A percentile compares a stretch with the other conserved stretches of the same genome.
Evolutionary conservation across 2,329 filamentous ascomycete genomes (phyloP).

Genomic region (Trichophyton mentagrophytes): DNA sequence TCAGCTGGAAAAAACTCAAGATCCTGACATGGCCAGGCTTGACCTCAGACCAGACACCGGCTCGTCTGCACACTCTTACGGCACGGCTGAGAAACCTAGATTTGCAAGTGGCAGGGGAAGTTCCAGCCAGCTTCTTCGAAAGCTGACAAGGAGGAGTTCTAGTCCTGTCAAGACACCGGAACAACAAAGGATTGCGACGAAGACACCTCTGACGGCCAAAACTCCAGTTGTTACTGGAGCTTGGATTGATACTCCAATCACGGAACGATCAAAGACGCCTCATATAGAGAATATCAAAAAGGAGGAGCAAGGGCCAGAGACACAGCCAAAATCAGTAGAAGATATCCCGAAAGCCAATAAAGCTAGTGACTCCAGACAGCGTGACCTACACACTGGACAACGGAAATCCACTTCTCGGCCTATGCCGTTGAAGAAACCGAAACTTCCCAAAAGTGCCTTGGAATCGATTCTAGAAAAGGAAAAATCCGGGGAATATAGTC

Average conservation of each 20-base stretch:
- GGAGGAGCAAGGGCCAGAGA: neutral
- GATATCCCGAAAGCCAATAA: conserved; percentile 1
- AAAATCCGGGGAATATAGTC: conserved; percentile 26
- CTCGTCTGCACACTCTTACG: conserved; percentile 25
- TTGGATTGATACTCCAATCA: conserved; percentile 37
- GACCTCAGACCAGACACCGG: conserved; percentile 29
- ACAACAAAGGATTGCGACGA: conserved; percentile 20
- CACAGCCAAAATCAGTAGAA: conserved; percentile 1
- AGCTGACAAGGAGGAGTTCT: conserved; percentile 28
- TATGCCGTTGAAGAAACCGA: conserved; percentile 22
- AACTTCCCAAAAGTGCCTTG: conserved; percentile 31
- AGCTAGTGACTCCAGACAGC: neutral
- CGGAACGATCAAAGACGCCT: conserved; percentile 19
- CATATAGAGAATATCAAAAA: conserved; percentile 13
- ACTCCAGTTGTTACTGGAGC: conserved; percentile 35
- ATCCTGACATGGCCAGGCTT: conserved; percentile 12
- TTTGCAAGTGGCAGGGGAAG: conserved; percentile 18
- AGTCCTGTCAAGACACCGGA: conserved; percentile 25
- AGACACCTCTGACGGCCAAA: conserved; percentile 27
- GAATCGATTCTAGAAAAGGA: conserved; percentile 31
- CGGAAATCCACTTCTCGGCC: conserved; percentile 13
- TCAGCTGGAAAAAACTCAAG: neutral
- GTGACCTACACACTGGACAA: neutral
- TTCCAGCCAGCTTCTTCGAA: conserved; percentile 32
- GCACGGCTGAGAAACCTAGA: conserved; percentile 21